phyloP scores from a whole-genome alignment of 2,329 filamentous ascomycete genomes.

The Fusarium verticillioides region DNA sequence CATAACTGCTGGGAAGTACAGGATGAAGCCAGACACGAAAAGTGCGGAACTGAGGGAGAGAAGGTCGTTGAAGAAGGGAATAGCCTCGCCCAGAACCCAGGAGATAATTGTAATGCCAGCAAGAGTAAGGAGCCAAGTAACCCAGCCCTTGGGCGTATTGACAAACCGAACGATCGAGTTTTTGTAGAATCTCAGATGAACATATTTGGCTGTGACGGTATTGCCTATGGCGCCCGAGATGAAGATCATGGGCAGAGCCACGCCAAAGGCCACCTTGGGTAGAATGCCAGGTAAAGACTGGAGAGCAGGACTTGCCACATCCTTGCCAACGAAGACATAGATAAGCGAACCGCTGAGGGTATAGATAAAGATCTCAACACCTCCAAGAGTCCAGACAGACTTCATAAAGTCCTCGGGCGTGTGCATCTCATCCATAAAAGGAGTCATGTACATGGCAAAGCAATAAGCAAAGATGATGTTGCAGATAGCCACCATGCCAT shows the following conservation, averaged over 20 bases:
- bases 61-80: constrained; percentile 77
- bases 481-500: constrained; percentile 66
- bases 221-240: constrained; percentile 73
- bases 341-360: constrained; percentile 70
- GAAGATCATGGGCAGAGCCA: constrained; percentile 75
- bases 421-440: constrained; percentile 59
- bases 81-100: constrained; percentile 68
- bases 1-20: constrained; percentile 53
- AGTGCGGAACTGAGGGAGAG: constrained; percentile 62
- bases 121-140: constrained; percentile 68
- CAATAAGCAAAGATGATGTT: constrained; percentile 77
- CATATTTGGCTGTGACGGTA: constrained; percentile 52
- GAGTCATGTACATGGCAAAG: constrained; percentile 56
- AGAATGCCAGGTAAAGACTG: constrained; percentile 66
- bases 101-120: constrained; percentile 59
- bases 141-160: constrained; percentile 48
- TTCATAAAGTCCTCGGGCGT: constrained; percentile 54
- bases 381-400: constrained; percentile 68
- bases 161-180: constrained; percentile 35
- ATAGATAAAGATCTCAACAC: constrained; percentile 69
- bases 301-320: constrained; percentile 71
- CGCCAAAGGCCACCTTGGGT: constrained; percentile 47
- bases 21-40: constrained; percentile 56
- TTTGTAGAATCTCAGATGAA: constrained; percentile 48
- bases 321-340: constrained; percentile 71